Evolutionary conservation across 2,329 filamentous ascomycete genomes (phyloP).

Genomic region (Daldinia eschscholtzii): DNA sequence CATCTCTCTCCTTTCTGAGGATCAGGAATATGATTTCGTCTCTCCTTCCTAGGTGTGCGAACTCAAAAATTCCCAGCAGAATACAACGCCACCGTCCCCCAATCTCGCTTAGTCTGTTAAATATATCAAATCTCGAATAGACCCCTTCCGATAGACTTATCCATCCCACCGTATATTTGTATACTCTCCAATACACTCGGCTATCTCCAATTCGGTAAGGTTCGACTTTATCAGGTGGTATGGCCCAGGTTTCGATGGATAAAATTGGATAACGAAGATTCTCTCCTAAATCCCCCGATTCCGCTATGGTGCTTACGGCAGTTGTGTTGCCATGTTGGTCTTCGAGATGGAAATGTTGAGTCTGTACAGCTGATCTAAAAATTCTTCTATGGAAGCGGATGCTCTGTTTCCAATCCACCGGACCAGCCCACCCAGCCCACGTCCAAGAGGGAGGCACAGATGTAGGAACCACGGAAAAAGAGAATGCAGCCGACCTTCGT

Average conservation of each 20-base stretch:
- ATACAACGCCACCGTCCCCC: neutral
- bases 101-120: neutral
- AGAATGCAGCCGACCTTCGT: neutral
- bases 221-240: neutral
- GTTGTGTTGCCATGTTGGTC: neutral
- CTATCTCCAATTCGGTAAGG: neutral
- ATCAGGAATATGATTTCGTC: neutral
- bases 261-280: neutral
- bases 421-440: neutral
- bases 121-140: neutral
- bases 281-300: neutral
- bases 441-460: neutral
- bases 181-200: neutral
- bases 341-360: neutral
- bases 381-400: neutral
- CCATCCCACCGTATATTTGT: neutral
- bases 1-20: neutral
- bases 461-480: neutral
- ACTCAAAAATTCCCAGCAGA: neutral
- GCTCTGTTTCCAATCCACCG: neutral
- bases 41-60: too few relatives aligned
- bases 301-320: neutral
- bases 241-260: neutral
- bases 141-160: neutral
- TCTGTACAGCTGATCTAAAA: neutral